Base-by-base conservation (phyloP, 2,329 filamentous ascomycete species). In the Alternaria triticimaculans region DNA sequence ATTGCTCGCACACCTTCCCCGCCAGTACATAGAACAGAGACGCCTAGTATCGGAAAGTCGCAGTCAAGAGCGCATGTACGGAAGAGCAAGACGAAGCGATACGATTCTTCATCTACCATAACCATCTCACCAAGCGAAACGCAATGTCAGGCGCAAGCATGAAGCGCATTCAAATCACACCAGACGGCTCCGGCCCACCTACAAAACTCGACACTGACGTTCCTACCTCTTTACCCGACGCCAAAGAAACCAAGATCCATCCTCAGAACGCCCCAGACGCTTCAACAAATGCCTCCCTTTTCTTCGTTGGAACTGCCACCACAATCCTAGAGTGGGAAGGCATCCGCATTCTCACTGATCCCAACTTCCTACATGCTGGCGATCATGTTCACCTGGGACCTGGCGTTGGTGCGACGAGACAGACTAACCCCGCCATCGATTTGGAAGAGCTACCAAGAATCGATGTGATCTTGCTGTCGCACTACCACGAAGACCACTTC, bases 321-420 rank as follows among this genome's bases (percentile, higher is more conserved):
- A 87, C 85, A 0, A 80, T 88, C 43, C 76, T 88, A 45, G 83
- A 87, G 73, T 88, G 84, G 84, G 76, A 82, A 63, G 84, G 83
- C 46, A 75, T 86, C 50, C 83, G 85, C 28, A 81, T 88, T 64
- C 82, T 88, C 53, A 88, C 87, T 0, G 86, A 83, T 61, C 75
- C 74, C 11, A 76, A 77, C 65, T 91, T 91, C 77, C 83, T 91
- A 0, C 89, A 90, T 69, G 84, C 85, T 2, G 88, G 88, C 30
- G 88, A 90, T 70, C 87, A 90, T 68, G 88, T 91, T 9, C 88
- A 91, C 73, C 84, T 91, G 1, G 89, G 88, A 0, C 88, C 89
- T 0, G 88, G 88, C 1, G 87, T 90, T 2, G 86, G 82, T 3
- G 85, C 82, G 1, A 82, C 81, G 23, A 82, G 88, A 2, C 76